Base-by-base conservation (phyloP, 257 asterid genomes). In the Ballota nigra region DNA sequence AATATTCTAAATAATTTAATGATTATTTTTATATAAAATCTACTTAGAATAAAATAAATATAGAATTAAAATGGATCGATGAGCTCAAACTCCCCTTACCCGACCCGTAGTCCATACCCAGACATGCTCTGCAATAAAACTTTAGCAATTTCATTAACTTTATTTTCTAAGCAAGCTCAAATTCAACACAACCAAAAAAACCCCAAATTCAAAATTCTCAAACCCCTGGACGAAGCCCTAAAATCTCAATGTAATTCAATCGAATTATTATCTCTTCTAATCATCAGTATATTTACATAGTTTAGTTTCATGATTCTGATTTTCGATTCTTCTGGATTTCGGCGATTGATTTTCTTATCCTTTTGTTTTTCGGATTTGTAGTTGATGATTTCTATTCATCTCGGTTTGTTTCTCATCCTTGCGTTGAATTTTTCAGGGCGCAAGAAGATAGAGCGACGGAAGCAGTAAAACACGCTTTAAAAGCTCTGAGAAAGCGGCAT, bases 401-500 rank as follows among this genome's bases (percentile, higher is more conserved):
- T 16, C 15, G 19, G 9, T 66, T 20, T 16, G 49, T 16, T 62
- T 16, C 28, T 34, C 10, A 62, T 26, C 26, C 13, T 59, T 47
- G 72, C 43, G 16, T 49, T 19, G 56, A 38, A 24, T 75, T 52
- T 71, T 53, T 72, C 73, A 90, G 98, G 97, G 77, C 89, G 49
- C 86, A 71, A 47, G 94, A 80, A 60, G 91, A 83, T 57, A 53
- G 47, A 20, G 89, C 87, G 6, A 72, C 49, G 67, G 87, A 73
- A 69, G 96, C 96, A 31, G 85, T 93, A 68, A 82, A 84, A 18
- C 86, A 88, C 80, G 98, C 98, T 63, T 43, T 90, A 75, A 86
- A 78, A 78, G 91, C 96, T 28, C 86, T 90, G 73, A 87, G 83
- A 43, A 91, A 83, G 79, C 94, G 97, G 63, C 98, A 91, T 87